Percentiles rank a stretch among this genome's conserved stretches.
Conservation (phyloP, 805 yeast species). For the Lachancea lanzarotensis region DNA sequence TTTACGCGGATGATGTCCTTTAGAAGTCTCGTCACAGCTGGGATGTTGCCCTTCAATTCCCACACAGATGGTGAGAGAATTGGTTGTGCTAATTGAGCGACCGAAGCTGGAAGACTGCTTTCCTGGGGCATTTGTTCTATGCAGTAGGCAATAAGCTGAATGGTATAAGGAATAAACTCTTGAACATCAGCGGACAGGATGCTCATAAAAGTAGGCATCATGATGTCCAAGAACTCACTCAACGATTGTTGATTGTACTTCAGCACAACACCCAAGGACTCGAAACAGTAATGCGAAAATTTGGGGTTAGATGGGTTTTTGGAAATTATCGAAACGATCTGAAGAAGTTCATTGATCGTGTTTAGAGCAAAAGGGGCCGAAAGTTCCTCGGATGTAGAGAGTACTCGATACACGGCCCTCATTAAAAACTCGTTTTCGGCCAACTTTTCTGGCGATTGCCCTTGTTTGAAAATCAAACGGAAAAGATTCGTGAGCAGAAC, state of each 20-base stretch:
- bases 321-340: constrained; percentile 62
- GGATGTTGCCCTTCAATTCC: constrained; percentile 90
- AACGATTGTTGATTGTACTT: constrained; percentile 40
- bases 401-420: constrained; percentile 79
- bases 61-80: constrained; percentile 84
- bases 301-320: constrained; percentile 94
- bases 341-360: constrained; percentile 55
- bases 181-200: constrained; percentile 80
- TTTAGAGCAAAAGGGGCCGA: constrained; percentile 42
- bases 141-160: constrained; percentile 80
- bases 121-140: constrained; percentile 52
- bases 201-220: constrained; percentile 61
- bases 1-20: constrained; percentile 51
- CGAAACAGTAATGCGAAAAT: constrained; percentile 86
- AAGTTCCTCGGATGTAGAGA: constrained; percentile 64
- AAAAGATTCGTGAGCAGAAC: constrained; percentile 62
- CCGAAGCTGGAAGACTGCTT: constrained; percentile 54
- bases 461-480: constrained; percentile 52
- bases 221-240: constrained; percentile 32
- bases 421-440: constrained; percentile 93
- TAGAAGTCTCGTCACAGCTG: constrained; percentile 80
- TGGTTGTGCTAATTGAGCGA: constrained; percentile 66
- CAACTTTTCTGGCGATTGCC: constrained; percentile 74
- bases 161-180: constrained; percentile 88
- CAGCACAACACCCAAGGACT: constrained; percentile 72